A percentile compares a stretch with the other conserved stretches of the same genome.
Conservation (phyloP, 2,329 filamentous ascomycete species). For the Phaeosphaeriaceae sp. region DNA sequence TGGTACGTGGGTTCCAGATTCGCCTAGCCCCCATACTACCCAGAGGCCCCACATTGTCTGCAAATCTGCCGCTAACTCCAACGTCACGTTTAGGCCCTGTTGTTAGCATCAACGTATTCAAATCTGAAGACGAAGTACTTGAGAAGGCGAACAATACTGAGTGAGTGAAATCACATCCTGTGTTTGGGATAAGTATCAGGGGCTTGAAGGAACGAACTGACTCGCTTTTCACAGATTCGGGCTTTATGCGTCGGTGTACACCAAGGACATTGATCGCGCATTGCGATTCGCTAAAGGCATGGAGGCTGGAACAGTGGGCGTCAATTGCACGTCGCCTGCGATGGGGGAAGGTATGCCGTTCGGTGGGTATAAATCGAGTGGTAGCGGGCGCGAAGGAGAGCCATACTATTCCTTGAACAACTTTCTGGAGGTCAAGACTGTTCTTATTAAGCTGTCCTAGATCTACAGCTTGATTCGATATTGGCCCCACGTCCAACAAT, state of each 20-base stretch:
- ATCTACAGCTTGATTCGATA: constrained; percentile 9
- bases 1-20: background rate
- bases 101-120: constrained; percentile 77
- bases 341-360: constrained; percentile 48
- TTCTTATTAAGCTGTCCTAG: constrained; percentile 38
- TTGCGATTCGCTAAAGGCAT: constrained; percentile 50
- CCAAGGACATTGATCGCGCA: constrained; percentile 52
- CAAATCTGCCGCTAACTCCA: too few species aligned
- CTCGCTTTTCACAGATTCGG: constrained; percentile 61
- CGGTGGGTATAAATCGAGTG: constrained; percentile 48
- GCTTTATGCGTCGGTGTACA: constrained; percentile 85
- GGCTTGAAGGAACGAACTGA: background rate
- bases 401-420: constrained; percentile 39
- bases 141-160: constrained; percentile 82
- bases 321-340: constrained; percentile 49
- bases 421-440: constrained; percentile 44
- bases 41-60: too few species aligned
- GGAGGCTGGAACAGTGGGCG: constrained; percentile 49
- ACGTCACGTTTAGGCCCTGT: constrained; percentile 65
- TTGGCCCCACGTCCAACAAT: constrained; percentile 2
- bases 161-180: constrained; percentile 17
- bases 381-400: constrained; percentile 45
- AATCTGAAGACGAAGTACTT: constrained; percentile 78
- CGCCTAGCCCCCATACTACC: too few species aligned
- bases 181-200: background rate